Evolutionary conservation across 352 stramenopile genomes (phyloP).

Genomic region (Globisporangium cylindrosporum): DNA sequence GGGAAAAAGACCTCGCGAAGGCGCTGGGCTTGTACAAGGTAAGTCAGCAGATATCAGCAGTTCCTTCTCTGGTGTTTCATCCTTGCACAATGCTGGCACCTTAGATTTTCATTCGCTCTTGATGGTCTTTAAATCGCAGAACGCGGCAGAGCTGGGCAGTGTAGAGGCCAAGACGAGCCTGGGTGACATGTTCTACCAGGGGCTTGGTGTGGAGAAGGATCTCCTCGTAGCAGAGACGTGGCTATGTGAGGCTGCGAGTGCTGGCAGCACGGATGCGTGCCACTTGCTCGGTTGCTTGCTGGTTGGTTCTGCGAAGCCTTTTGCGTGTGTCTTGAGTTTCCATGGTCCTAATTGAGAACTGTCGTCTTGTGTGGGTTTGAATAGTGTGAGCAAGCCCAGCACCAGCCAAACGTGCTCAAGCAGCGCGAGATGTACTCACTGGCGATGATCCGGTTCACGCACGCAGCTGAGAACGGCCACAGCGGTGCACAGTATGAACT

Average conservation of each 20-base stretch:
- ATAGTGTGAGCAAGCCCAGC: constrained; percentile 48
- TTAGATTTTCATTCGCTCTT: background rate
- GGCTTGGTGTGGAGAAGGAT: constrained; percentile 49
- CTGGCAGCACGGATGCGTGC: constrained; percentile 43
- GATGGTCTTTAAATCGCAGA: constrained; percentile 19
- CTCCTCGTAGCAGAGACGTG: constrained; percentile 50
- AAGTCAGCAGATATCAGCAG: background rate
- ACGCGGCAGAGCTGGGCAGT: constrained; percentile 46
- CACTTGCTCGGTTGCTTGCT: constrained; percentile 54
- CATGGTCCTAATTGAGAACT: background rate
- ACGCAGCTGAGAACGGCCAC: constrained; percentile 55
- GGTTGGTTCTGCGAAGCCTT: constrained; percentile 21
- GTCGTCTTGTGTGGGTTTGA: background rate
- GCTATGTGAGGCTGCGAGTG: constrained; percentile 35
- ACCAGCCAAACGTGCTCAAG: constrained; percentile 30
- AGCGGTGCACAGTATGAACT: constrained; percentile 53
- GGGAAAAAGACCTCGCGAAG: constrained; percentile 31
- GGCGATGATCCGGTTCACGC: constrained; percentile 37
- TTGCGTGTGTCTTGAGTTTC: background rate
- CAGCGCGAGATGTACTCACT: constrained; percentile 36
- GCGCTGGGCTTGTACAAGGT: constrained; percentile 62
- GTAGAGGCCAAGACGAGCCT: constrained; percentile 52
- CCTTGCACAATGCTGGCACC: background rate
- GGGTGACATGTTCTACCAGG: constrained; percentile 57
- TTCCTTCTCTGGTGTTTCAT: background rate